phyloP scores from a whole-genome alignment of 768 basidiomycete species.

The Boletus patriciae region DNA sequence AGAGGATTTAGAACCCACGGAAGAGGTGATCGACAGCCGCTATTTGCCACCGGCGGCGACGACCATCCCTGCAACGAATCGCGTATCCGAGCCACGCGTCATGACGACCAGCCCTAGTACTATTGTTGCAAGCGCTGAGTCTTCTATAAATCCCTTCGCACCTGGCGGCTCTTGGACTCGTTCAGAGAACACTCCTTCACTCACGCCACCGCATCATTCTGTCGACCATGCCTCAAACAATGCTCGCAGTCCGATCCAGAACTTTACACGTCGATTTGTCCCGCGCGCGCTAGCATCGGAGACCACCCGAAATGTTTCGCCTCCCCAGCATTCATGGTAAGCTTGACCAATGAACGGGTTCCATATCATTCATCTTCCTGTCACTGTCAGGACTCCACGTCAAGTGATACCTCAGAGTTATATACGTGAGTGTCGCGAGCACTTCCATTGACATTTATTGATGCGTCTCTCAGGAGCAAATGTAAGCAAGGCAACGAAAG shows the following conservation, averaged over 20 bases:
- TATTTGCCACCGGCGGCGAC: too few relatives aligned
- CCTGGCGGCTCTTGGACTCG: not conserved
- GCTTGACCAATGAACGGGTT: not conserved
- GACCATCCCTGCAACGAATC: not conserved
- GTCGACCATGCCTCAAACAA: not conserved
- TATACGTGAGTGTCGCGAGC: not conserved
- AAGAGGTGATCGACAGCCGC: too few relatives aligned
- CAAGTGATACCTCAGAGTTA: not conserved
- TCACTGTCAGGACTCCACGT: not conserved
- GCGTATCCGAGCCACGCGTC: too few relatives aligned
- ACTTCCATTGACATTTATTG: not conserved
- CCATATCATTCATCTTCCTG: not conserved
- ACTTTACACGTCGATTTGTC: not conserved
- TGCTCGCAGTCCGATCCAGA: not conserved
- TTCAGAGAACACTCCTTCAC: not conserved
- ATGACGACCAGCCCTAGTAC: not conserved
- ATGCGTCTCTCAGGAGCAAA: not conserved
- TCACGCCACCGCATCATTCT: not conserved
- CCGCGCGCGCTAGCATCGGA: not conserved
- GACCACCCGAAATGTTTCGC: not conserved
- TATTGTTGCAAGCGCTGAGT: conserved; percentile 47
- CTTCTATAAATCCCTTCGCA: not conserved
- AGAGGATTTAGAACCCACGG: too few relatives aligned
- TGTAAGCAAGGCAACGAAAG: not conserved
- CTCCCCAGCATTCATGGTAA: not conserved